phyloP scores from a whole-genome alignment of 2,329 filamentous ascomycete species.

The Microcyclosporella mali region DNA sequence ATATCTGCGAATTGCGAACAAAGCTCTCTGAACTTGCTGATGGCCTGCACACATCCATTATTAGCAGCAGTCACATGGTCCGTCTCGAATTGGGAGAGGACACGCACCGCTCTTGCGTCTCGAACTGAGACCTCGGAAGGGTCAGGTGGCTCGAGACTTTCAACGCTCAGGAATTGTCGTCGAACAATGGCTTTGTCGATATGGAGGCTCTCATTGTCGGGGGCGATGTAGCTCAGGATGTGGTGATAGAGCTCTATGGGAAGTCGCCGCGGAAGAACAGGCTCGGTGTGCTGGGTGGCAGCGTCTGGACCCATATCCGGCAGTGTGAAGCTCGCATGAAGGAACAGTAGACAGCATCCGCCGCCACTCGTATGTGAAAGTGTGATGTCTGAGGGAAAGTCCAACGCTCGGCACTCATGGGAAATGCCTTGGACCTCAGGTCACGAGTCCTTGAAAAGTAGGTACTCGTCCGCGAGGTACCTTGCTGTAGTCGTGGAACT shows the following conservation, averaged over 20 bases:
- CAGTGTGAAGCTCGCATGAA: not conserved
- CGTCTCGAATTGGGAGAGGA: too few species aligned
- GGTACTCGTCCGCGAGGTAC: not conserved
- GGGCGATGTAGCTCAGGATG: conserved; percentile 48
- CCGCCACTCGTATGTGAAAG: too few species aligned
- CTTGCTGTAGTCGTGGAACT: not conserved
- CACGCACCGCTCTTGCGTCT: too few species aligned
- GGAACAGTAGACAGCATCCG: too few species aligned
- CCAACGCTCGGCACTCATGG: too few species aligned
- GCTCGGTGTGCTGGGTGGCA: not conserved
- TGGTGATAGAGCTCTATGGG: conserved; percentile 6
- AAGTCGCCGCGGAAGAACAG: conserved; percentile 5
- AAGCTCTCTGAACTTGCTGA: conserved; percentile 41
- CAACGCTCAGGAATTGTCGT: conserved; percentile 47
- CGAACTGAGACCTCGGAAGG: conserved; percentile 15
- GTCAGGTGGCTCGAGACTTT: conserved; percentile 44
- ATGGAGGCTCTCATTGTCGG: conserved; percentile 42
- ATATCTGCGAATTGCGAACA: conserved; percentile 47
- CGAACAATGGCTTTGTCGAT: conserved; percentile 41
- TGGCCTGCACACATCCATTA: not conserved
- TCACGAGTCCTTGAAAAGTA: too few species aligned
- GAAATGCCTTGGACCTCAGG: too few species aligned
- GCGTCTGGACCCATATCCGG: too few species aligned
- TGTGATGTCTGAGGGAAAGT: too few species aligned
- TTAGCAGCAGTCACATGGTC: not conserved